phyloP scores from a whole-genome alignment of 495 filamentous ascomycete species.

The Aspergillus bridgeri region DNA sequence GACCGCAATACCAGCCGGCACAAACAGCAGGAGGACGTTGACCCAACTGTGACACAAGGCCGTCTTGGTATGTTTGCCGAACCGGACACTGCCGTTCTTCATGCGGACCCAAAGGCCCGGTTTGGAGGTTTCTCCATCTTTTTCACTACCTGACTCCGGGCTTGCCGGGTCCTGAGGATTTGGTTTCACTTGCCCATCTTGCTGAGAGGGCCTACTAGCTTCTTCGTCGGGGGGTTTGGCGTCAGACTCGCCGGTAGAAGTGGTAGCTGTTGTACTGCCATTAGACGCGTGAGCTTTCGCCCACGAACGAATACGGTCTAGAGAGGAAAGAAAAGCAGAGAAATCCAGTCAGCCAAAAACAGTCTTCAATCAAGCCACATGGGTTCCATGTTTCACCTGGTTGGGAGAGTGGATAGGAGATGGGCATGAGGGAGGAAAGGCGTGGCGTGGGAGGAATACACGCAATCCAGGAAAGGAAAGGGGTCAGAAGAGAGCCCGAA shows the following conservation, averaged over 20 bases:
- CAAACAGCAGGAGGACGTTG: constrained; percentile 75
- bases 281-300: constrained; percentile 48
- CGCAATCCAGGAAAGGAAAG: constrained; percentile 1
- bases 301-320: constrained; percentile 48
- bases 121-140: constrained; percentile 21
- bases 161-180: constrained; percentile 17
- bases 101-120: constrained; percentile 29
- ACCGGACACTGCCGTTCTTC: constrained; percentile 34
- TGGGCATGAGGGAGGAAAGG: background rate
- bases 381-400: background rate
- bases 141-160: constrained; percentile 20
- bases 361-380: background rate
- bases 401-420: background rate
- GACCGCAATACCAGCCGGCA: constrained; percentile 72
- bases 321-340: constrained; percentile 1
- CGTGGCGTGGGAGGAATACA: background rate
- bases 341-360: background rate
- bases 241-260: constrained; percentile 6
- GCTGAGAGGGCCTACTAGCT: constrained; percentile 11
- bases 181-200: constrained; percentile 40
- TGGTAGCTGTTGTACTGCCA: constrained; percentile 10
- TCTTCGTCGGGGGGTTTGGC: constrained; percentile 13
- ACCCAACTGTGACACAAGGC: constrained; percentile 61
- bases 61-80: constrained; percentile 36
- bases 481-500: constrained; percentile 8